These are phyloP conservation scores for Mucor velutinosus DNA, from an alignment of 371 early-diverging fungal genomes.

Conservation along the genomic window DNA sequence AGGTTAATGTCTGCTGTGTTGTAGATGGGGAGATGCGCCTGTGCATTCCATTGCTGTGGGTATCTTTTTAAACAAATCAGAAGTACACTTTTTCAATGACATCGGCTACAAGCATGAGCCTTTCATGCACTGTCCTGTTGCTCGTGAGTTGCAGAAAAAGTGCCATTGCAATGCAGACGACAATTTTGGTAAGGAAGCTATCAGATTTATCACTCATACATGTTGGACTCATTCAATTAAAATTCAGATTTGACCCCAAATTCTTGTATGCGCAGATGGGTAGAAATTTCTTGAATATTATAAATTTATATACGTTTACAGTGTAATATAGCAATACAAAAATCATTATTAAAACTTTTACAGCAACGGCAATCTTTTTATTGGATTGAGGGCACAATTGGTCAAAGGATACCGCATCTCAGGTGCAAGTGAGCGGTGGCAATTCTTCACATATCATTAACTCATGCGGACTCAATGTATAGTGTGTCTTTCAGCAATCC, in stretches of 20 bases:
- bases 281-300: conserved; percentile 5
- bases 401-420: too few relatives aligned
- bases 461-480: too few relatives aligned
- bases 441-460: too few relatives aligned
- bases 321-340: background rate
- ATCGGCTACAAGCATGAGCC: conserved; percentile 78
- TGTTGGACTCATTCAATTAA: background rate
- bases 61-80: conserved; percentile 62
- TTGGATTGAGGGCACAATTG: too few relatives aligned
- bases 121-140: conserved; percentile 67
- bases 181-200: conserved; percentile 46
- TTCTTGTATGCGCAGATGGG: conserved; percentile 39
- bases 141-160: conserved; percentile 52
- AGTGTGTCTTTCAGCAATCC: too few relatives aligned
- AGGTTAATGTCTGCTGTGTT: background rate
- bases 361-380: too few relatives aligned
- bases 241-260: conserved; percentile 31
- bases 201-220: background rate
- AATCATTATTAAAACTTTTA: too few relatives aligned
- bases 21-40: conserved; percentile 95
- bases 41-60: conserved; percentile 87
- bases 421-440: too few relatives aligned
- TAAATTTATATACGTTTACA: background rate
- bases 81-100: conserved; percentile 90
- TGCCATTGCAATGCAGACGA: conserved; percentile 68